Base-by-base conservation (phyloP, 805 yeast species). In the Jamesozyma rosinii region DNA sequence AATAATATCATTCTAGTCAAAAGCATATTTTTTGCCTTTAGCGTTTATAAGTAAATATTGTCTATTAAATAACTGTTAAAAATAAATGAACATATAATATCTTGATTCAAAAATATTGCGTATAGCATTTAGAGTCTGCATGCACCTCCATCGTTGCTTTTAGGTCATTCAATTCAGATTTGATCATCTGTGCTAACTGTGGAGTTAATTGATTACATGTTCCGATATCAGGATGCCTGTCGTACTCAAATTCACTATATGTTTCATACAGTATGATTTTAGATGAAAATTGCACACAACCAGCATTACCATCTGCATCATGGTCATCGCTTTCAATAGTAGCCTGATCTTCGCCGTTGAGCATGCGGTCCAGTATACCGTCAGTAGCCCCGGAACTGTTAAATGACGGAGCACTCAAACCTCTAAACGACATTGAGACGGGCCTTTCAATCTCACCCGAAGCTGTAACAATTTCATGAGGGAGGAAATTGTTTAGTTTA, bases 151-250 rank as follows among this genome's bases (percentile, higher is more conserved):
- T 90, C 47, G 75, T 77, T 19, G 79, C 67, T 66, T 87, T 89
- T 57, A 88, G 65, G 42, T 70, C 74, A 63, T 92, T 89, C 58
- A 90, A 68, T 63, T 90, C 97, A 32, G 81, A 83, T 64, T 81
- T 83, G 53, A 90, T 87, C 63, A 76, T 77, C 61, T 85, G 88
- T 0, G 97, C 96, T 58, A 88, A 65, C 44, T 74, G 70, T 5
- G 97, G 95, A 1, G 95, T 88, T 60, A 88, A 70, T 58, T 82
- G 87, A 63, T 89, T 87, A 65, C 97, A 90, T 2, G 97, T 88
- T 3, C 95, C 95, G 24, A 80, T 70, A 49, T 88, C 97, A 0
- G 97, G 96, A 50, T 81, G 87, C 54, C 98, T 77, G 62, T 90
- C 97, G 62, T 90, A 90, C 50, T 84, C 96, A 17, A 75, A 79